These are phyloP conservation scores for Penicillium flavigenum DNA, from an alignment of 495 filamentous ascomycete species.

Conservation along the genomic window DNA sequence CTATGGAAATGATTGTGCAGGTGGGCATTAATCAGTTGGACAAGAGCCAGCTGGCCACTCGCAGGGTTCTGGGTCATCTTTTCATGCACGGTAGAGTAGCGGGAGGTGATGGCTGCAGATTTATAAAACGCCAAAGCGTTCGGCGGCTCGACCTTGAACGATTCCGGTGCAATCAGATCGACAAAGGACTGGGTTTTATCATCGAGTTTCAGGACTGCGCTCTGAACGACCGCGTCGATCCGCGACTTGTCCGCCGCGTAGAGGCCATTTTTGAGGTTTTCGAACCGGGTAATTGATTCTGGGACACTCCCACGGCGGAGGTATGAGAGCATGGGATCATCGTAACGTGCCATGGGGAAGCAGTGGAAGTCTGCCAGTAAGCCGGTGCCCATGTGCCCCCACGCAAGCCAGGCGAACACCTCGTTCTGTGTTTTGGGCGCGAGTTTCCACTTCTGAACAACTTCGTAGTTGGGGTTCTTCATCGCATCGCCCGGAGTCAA, in stretches of 20 bases:
- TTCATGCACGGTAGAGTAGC: constrained; percentile 65
- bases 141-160: constrained; percentile 65
- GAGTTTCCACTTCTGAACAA: constrained; percentile 54
- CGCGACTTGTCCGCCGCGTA: constrained; percentile 68
- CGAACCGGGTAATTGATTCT: constrained; percentile 65
- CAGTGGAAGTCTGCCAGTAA: constrained; percentile 75
- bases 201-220: constrained; percentile 59
- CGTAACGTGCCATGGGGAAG: constrained; percentile 79
- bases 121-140: constrained; percentile 78
- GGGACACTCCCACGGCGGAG: constrained; percentile 73
- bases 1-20: constrained; percentile 84
- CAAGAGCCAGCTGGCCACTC: constrained; percentile 61
- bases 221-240: constrained; percentile 66
- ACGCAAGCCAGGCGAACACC: constrained; percentile 83
- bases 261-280: constrained; percentile 67
- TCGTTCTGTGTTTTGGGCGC: constrained; percentile 63
- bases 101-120: constrained; percentile 52
- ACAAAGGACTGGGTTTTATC: constrained; percentile 55
- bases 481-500: constrained; percentile 78
- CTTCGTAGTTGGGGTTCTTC: constrained; percentile 75
- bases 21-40: constrained; percentile 77
- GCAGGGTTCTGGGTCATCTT: constrained; percentile 55
- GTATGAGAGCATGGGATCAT: constrained; percentile 68
- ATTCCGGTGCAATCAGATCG: constrained; percentile 53
- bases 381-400: constrained; percentile 89